Evolutionary conservation across 2,329 filamentous ascomycete species (phyloP), one percentile per base, ranked within the genome.

Genomic region (Phyllosticta citribraziliensis): DNA sequence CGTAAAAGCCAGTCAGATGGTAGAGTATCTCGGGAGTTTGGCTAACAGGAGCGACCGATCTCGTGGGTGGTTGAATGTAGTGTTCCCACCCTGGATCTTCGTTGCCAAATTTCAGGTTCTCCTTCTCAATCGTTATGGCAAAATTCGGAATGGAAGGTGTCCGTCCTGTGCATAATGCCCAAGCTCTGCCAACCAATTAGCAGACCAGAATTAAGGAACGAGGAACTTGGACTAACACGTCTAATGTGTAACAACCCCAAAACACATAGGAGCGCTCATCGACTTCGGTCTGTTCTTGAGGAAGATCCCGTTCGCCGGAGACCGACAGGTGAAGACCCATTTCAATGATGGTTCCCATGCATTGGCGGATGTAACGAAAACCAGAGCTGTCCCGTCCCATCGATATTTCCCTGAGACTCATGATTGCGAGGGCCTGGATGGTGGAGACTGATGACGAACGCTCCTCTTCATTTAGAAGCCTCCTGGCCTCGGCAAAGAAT

Each of bases 381-480:
- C 87, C 88, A 65, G 87, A 84, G 30, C 85, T 88, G 67, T 90
- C 86, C 35, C 87, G 80, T 0, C 87, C 87, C 54, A 57, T 57
- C 14, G 58, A 89, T 2, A 85, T 86, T 73, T 91, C 87, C 52
- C 88, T 78, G 64, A 90, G 84, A 5, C 86, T 86, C 86, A 92
- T 88, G 66, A 91, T 82, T 5, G 87, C 87, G 19, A 91, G 75
- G 1, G 88, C 88, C 74, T 91, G 88, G 53, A 89, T 85, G 4
- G 86, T 89, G 2, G 87, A 88, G 30, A 91, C 73, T 6, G 72
- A 81, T 64, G 88, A 82, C 58, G 84, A 82, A 63, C 88, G 76
- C 50, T 74, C 70, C 60, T 82, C 22, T 22, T 22, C 75, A 61
- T 81, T 76, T 30, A 89, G 78, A 0, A 90, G 75, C 10, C 84